Base-by-base conservation (phyloP, 768 basidiomycete species). In the Tylopilus sp. region DNA sequence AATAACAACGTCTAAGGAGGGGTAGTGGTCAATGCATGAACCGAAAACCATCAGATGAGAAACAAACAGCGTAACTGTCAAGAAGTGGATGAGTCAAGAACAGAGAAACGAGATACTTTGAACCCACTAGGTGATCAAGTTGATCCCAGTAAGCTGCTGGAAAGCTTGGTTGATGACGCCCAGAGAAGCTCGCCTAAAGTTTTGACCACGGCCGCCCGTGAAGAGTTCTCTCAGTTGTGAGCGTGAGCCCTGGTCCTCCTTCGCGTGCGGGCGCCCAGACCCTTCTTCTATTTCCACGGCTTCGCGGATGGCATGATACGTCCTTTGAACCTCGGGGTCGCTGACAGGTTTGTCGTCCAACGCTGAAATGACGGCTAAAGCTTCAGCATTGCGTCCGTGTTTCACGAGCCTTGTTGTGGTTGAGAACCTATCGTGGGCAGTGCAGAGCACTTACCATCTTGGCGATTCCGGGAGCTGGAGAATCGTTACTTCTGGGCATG, bases 101-200 rank as follows among this genome's bases (percentile, higher is more conserved):
- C 5, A 31, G 46, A 34, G n/a, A 17, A 31, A 2, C 12, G 38
- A 40, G 19, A 30, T 30, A 61, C 59, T 46, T 53, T 62, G 63
- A 25, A 75, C 80, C 46, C 69, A 81, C 70, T 83, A 86, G 2
- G 81, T 84, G 64, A 86, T 84, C 52, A 86, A 63, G 63, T 83
- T 85, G 66, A 84, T 83, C 8, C 84, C 84, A 6, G 81, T 80
- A 28, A 86, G 83, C 71, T 86, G 85, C 64, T 86, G 83, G 72
- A 85, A 85, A 62, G 81, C 81, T 59, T 86, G 85, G 43, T 78
- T 78, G 43, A 78, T 67, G 21, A 85, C 71, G 3, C 79, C 86
- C 42, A 85, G 63, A 42, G 74, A 64, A 16, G 79, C 79, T 38
- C 85, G 72, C 38, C 83, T 71, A 68, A 85, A 81, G 67, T 86